These are phyloP conservation scores for Pseudoturritis turrita DNA, from an alignment of 345 rosid species.

Conservation along the genomic window DNA sequence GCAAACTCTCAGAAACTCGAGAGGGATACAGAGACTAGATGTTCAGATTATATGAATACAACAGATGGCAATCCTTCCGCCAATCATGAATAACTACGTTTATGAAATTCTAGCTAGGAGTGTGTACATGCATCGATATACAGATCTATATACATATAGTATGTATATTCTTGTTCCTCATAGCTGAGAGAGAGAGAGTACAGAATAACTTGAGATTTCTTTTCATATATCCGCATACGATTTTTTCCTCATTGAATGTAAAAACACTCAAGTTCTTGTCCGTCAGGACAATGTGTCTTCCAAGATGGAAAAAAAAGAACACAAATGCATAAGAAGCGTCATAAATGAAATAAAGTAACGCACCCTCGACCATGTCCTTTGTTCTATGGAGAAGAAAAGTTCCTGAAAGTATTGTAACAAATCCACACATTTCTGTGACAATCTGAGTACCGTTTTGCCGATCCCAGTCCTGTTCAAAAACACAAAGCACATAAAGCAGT, in stretches of 20 bases:
- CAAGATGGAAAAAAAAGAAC: background rate
- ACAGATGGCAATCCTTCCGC: background rate
- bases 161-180: background rate
- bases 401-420: constrained; percentile 77
- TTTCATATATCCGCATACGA: background rate
- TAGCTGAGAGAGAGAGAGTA: background rate
- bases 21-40: background rate
- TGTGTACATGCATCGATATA: background rate
- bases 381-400: constrained; percentile 87
- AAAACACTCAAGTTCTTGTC: background rate
- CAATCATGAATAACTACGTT: background rate
- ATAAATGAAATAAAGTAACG: constrained; percentile 14
- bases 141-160: background rate
- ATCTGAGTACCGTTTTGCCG: constrained; percentile 78
- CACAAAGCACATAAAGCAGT: background rate
- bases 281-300: background rate
- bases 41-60: background rate
- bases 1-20: constrained; percentile 1
- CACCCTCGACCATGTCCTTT: constrained; percentile 74
- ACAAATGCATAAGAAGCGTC: background rate
- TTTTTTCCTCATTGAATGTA: background rate
- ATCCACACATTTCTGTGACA: constrained; percentile 77
- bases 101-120: constrained; percentile 1
- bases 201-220: background rate
- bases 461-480: constrained; percentile 67